Conservation (phyloP, 2,329 filamentous ascomycete species). For the Hypomyces rosellus region DNA sequence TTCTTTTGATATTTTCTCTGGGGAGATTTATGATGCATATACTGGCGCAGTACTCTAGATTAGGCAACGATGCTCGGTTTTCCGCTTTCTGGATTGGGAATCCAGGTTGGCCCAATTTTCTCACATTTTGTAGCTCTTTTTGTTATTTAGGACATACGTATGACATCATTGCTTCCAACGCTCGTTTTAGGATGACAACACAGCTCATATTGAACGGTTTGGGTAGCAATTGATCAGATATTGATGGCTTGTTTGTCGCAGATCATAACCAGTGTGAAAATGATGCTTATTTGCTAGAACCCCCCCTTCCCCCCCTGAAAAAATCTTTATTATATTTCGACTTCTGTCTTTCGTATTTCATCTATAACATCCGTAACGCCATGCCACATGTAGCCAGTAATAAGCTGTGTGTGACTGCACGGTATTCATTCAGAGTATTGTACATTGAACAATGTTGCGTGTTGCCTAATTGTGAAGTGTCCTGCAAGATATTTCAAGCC, state of each 20-base stretch:
- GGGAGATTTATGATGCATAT: not conserved
- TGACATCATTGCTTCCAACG: not conserved
- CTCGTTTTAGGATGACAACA: not conserved
- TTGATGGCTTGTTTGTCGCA: not conserved
- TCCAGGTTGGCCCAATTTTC: not conserved
- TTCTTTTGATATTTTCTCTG: not conserved
- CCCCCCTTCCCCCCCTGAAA: not conserved
- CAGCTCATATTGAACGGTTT: not conserved
- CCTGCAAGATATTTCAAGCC: constrained; percentile 31
- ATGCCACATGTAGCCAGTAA: constrained; percentile 32
- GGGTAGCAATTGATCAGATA: no score
- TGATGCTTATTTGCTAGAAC: not conserved
- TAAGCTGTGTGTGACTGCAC: constrained; percentile 16
- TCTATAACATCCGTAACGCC: constrained; percentile 33
- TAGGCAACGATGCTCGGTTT: not conserved
- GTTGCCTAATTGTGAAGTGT: not conserved
- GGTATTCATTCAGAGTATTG: constrained; percentile 1
- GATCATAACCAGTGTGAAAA: not conserved
- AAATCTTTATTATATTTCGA: not conserved
- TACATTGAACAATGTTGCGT: constrained; percentile 1
- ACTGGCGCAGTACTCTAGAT: not conserved
- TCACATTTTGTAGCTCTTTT: not conserved
- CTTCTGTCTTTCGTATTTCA: constrained; percentile 12
- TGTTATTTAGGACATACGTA: not conserved
- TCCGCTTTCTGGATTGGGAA: not conserved